These are phyloP conservation scores for Mycena epipterygia DNA, from an alignment of 768 basidiomycete genomes.

Conservation along the genomic window DNA sequence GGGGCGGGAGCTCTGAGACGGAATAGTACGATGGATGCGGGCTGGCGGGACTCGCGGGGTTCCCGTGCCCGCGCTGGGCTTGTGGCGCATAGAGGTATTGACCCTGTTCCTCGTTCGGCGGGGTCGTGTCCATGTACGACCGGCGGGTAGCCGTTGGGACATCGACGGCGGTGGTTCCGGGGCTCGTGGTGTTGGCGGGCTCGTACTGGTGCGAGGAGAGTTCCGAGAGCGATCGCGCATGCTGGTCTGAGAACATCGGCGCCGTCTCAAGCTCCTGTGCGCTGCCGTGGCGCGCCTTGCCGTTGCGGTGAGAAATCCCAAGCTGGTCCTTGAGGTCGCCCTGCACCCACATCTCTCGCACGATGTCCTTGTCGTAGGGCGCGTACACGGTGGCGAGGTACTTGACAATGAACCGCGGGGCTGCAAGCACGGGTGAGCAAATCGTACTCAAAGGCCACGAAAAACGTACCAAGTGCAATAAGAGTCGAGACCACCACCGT, in stretches of 20 bases:
- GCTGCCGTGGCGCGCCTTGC: slow-evolving; percentile 54
- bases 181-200: slow-evolving; percentile 53
- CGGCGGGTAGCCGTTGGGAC: slow-evolving; percentile 46
- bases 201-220: slow-evolving; percentile 64
- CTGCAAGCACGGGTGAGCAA: slow-evolving; percentile 51
- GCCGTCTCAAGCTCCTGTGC: slow-evolving; percentile 64
- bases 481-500: slow-evolving; percentile 77
- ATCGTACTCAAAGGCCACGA: not conserved
- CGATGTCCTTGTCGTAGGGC: slow-evolving; percentile 90
- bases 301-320: slow-evolving; percentile 76
- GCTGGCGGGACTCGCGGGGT: slow-evolving; percentile 34
- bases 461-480: slow-evolving; percentile 75
- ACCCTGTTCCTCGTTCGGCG: slow-evolving; percentile 49
- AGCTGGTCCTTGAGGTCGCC: slow-evolving; percentile 88
- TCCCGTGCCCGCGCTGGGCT: slow-evolving; percentile 15
- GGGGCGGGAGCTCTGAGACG: slow-evolving; percentile 71
- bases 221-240: slow-evolving; percentile 77
- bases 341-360: slow-evolving; percentile 92
- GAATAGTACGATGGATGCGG: slow-evolving; percentile 78
- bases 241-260: slow-evolving; percentile 78
- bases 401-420: slow-evolving; percentile 86
- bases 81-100: slow-evolving; percentile 37
- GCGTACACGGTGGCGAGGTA: slow-evolving; percentile 77
- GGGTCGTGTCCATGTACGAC: slow-evolving; percentile 63
- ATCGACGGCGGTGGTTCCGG: slow-evolving; percentile 51